A percentile compares a stretch with the other conserved stretches of the same genome.
Evolutionary conservation across 345 rosid genomes (phyloP).

Genomic region (Citrus reticulata): DNA sequence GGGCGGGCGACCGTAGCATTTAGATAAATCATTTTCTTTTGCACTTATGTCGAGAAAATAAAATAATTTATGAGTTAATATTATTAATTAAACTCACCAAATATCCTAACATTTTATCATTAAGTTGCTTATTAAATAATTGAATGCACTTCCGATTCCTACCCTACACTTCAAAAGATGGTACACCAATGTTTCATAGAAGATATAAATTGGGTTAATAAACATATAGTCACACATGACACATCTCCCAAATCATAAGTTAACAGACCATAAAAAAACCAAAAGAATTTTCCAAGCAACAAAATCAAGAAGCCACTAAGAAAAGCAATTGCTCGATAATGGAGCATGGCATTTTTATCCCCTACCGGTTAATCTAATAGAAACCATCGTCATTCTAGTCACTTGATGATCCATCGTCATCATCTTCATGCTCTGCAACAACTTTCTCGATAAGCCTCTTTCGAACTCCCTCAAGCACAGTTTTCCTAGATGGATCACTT

Average conservation of each 20-base stretch:
- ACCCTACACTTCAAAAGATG: neutral
- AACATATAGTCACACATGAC: neutral
- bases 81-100: too few relatives aligned
- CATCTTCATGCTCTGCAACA: constrained; percentile 76
- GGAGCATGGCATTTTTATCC: neutral
- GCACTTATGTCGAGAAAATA: too few relatives aligned
- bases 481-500: constrained; percentile 59
- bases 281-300: too few relatives aligned
- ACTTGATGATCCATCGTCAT: constrained; percentile 70
- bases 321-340: neutral
- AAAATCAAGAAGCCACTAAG: neutral
- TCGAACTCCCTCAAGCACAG: constrained; percentile 78
- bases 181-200: neutral
- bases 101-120: too few relatives aligned
- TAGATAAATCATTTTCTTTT: too few relatives aligned
- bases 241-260: neutral
- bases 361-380: constrained; percentile 6
- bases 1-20: too few relatives aligned
- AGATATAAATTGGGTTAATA: neutral
- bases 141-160: too few relatives aligned
- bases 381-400: constrained; percentile 44
- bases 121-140: too few relatives aligned
- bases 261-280: neutral
- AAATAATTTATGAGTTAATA: too few relatives aligned
- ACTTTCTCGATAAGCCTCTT: constrained; percentile 81